Base-by-base conservation (phyloP, 768 basidiomycete genomes). In the Mycena belliarum region DNA sequence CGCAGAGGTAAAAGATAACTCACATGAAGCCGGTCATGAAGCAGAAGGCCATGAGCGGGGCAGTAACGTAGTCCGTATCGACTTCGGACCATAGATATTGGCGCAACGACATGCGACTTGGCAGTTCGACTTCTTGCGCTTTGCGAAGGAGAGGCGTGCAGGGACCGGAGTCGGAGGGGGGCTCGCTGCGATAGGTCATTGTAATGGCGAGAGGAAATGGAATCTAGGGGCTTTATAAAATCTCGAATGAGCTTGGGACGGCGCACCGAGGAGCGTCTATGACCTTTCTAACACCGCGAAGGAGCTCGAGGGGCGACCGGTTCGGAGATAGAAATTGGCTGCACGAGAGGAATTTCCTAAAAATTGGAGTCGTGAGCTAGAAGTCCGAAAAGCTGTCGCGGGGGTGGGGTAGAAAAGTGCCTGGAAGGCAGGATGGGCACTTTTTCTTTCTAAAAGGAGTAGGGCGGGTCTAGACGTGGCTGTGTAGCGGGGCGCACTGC, bases 11-110 rank as follows among this genome's bases (percentile, higher is more conserved):
- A 23, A 3, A 23, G 4, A 14, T 11, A 55, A n/a, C 78, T 65
- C 49, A 83, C 82, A 83, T 79, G 69, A 78, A 82, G 3, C 82
- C 82, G 3, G 82, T 84, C 82, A 84, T 82, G 68, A 83, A 83
- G 63, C 82, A 84, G 67, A 75, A 84, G 1, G 72, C 76, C 1
- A 76, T 70, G 49, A 83, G 71, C 11, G 79, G 82, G 18, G 70
- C 67, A 0, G 75, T 70, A 0, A 74, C 69, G 37, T 66, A 65
- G 16, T 64, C 67, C 1, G 75, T 70, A 57, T 79, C 73, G 59
- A 80, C 73, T 45, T 76, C 69, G 7, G 52, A 55, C 8, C 9
- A 40, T 23, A 63, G 38, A 23, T 51, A 63, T 11, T 49, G 25
- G 32, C 61, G 52, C 61, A 56, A 63, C 32, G 59, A 56, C 18